Conservation (phyloP, 2,329 filamentous ascomycete genomes). For the Pseudogymnoascus sp. region DNA sequence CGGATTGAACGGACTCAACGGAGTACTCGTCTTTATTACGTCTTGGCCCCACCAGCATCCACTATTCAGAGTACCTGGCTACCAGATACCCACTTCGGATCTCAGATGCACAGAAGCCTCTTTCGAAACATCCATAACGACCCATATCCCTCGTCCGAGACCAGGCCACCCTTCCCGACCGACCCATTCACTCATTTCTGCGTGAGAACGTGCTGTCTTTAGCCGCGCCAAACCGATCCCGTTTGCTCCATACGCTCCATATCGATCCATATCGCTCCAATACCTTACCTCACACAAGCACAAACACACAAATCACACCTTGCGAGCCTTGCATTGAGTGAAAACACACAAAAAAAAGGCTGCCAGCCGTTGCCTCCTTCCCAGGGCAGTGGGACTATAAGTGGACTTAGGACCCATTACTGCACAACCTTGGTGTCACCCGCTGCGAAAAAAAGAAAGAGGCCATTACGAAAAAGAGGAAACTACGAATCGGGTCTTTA, state of each 20-base stretch:
- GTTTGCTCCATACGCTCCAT: not conserved
- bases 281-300: not conserved
- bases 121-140: not conserved
- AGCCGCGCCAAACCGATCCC: not conserved
- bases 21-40: not conserved
- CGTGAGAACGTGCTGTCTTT: not conserved
- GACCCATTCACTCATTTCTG: not conserved
- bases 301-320: not conserved
- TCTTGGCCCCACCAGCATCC: not conserved
- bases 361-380: not conserved
- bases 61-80: not conserved
- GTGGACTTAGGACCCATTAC: not conserved
- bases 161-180: not conserved
- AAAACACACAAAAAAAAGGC: not conserved
- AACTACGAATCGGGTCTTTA: not conserved
- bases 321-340: not conserved
- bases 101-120: not conserved
- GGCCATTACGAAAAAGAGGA: not conserved
- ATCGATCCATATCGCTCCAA: not conserved
- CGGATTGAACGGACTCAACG: not conserved
- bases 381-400: not conserved
- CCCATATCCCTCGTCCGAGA: not conserved
- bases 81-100: not conserved
- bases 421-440: not conserved
- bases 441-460: not conserved